Base-by-base conservation (phyloP, 176 grass and related monocot species). In the Pontederia paniculata region DNA sequence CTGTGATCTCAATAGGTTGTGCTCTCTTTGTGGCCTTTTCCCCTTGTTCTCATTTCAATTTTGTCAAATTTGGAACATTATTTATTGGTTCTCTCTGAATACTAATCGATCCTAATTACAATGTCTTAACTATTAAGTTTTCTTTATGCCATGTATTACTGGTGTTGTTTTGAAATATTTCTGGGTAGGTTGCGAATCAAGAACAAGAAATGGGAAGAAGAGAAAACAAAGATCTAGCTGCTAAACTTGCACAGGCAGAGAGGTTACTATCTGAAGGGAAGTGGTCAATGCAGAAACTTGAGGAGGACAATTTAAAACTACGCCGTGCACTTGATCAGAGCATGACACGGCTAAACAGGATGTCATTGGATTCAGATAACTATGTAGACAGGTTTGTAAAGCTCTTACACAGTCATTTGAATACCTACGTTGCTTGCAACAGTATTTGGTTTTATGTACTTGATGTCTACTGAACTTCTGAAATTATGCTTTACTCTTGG, bases 341-440 rank as follows among this genome's bases (percentile, higher is more conserved):
- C 72, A 98, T 98, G 80, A 93, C 77, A 49, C 84, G 72, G 22
- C 62, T 98, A 31, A 93, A 93, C 77, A 83, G 83, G 66, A 85
- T 98, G 94, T 98, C 94, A 20, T 73, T 91, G 42, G 94, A 98
- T 87, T 91, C 87, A 47, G 94, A 98, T 81, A 93, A 98, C 72
- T 87, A 77, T 12, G 94, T 98, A 17, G 93, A 98, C 75, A 90
- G 87, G 93, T 98, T 58, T 15, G 17, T 80, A 12, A 22, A 51
- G 10, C 11, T 25, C 22, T 55, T 17, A 9, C 12, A 7, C 12
- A 10, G 21, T 15, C 13, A 7, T 51, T 51, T n/a, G 28, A 37
- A 37, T 50, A 0, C 20, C 42, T 69, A 45, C n/a, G 12, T 63
- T 37, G 7, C 7, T 37, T 37, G 28, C 28, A 5, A 37, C 5